phyloP scores from a whole-genome alignment of 176 grass and related monocot genomes.

The Aegilops sharonensis region DNA sequence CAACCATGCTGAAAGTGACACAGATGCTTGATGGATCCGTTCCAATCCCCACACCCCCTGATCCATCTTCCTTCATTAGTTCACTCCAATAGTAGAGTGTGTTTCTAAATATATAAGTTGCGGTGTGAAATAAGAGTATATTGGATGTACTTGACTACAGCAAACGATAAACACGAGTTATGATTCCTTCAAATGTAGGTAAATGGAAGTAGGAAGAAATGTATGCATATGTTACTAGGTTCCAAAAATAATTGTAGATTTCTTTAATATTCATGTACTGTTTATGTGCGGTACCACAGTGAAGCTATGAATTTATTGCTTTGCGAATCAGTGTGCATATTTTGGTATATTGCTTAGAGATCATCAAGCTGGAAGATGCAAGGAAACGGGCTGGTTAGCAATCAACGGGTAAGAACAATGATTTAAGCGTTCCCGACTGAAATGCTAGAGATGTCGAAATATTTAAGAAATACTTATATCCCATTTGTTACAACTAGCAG shows the following conservation, averaged over 20 bases:
- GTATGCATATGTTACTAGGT: background rate
- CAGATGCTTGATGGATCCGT: constrained; percentile 54
- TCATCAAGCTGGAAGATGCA: background rate
- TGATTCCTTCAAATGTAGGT: background rate
- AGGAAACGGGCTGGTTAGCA: background rate
- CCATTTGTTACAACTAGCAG: background rate
- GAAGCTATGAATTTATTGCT: background rate
- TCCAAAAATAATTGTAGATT: background rate
- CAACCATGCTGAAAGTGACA: constrained; percentile 33
- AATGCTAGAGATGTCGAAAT: background rate
- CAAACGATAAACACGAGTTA: background rate
- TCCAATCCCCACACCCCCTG: constrained; percentile 17
- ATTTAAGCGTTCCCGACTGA: background rate
- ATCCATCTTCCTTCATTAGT: constrained; percentile 22
- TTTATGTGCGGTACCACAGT: background rate
- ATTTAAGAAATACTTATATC: background rate
- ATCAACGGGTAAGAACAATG: background rate
- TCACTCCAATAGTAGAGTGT: background rate
- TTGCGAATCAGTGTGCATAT: background rate
- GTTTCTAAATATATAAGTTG: background rate
- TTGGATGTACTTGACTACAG: background rate
- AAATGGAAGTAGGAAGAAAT: background rate
- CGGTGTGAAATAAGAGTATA: background rate
- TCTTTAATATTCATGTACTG: background rate
- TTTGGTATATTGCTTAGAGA: background rate